Evolutionary conservation across 306 rosid genomes (phyloP), one percentile per base, ranked within the genome.

Genomic region (Urtica urens): DNA sequence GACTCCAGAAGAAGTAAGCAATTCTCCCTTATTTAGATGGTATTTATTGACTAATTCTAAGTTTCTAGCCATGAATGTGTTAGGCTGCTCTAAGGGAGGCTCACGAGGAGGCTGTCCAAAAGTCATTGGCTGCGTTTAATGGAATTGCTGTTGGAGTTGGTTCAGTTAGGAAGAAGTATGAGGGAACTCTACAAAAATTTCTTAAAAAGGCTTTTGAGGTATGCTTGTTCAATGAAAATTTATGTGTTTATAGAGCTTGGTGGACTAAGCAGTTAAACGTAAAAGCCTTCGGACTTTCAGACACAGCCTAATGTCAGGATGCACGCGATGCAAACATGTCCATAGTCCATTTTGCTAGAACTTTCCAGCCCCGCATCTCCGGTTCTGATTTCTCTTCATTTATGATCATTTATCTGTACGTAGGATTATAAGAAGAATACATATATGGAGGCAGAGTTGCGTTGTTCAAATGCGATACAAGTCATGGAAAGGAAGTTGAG

Each of bases 401-500:
- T n/a, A n/a, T n/a, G n/a, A n/a, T n/a, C n/a, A n/a, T 67, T 23
- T 12, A 25, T 53, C 17, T 23, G 53, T 8, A 38, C 60, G 31
- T 87, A 92, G 99, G 94, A 92, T 69, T 82, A 80, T 54, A 92
- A 76, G 66, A 77, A 63, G 63, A 79, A 56, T 63, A 87, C 94
- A 23, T 85, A 69, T 69, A 67, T 76, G 82, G 94, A 85, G 83
- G 99, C 99, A 49, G 94, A 92, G 27, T 34, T 77, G 70, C 83
- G 50, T 46, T 85, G 93, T 72, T 60, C 92, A 55, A 79, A 76
- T 54, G 78, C 86, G 12, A 73, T 85, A 64, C 99, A 73, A 43
- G 76, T 73, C 55, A 92, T 92, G 99, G 96, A 92, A 67, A 80
- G 72, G 69, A 85, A 78, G 78, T 64, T 92, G 59, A 82, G 96